Base-by-base conservation (phyloP, 163 green algal genomes). In the Coccomyxa subellipsoidea region DNA sequence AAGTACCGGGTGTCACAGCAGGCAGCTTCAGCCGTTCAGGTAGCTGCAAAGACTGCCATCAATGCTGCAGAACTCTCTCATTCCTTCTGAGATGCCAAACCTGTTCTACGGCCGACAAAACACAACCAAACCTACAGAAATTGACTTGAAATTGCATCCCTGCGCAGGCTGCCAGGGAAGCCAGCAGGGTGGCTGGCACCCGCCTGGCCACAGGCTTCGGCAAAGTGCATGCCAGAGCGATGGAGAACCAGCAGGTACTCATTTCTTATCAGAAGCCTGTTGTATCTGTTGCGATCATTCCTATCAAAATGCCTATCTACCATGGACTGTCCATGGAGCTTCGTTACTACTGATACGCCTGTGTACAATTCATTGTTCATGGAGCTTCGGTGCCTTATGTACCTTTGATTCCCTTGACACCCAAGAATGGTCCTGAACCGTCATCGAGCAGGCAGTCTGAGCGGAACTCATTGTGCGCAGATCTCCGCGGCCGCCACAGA, bases 1-100 rank as follows among this genome's bases (percentile, higher is more conserved):
- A 84, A 84, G 38, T 80, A 81, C 53, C 69, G 76, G 21, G 81
- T 84, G 2, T 81, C 81, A 40, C 39, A 84, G 81, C 73, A 84
- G n/a, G 71, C 80, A 18, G 39, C 69, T 54, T 70, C 76, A 12
- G 80, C 69, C 32, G 37, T 79, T 29, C 75, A 79, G 80, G 80
- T 83, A n/a, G 27, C 1, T n/a, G 32, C 29, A 73, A 18, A 12
- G 18, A 18, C 47, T 18, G 12, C 47, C 47, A 66, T 66, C 47
- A 29, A n/a, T n/a, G n/a, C n/a, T n/a, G n/a, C n/a, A n/a, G n/a
- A n/a, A n/a, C n/a, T n/a, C n/a, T n/a, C n/a, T n/a, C n/a, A n/a
- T n/a, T n/a, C n/a, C n/a, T n/a, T n/a, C n/a, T n/a, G n/a, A n/a
- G n/a, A n/a, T n/a, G n/a, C n/a, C n/a, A n/a, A n/a, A n/a, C n/a